phyloP scores from a whole-genome alignment of 1,139 yeast genomes.

The Yamadazyma triangularis region DNA sequence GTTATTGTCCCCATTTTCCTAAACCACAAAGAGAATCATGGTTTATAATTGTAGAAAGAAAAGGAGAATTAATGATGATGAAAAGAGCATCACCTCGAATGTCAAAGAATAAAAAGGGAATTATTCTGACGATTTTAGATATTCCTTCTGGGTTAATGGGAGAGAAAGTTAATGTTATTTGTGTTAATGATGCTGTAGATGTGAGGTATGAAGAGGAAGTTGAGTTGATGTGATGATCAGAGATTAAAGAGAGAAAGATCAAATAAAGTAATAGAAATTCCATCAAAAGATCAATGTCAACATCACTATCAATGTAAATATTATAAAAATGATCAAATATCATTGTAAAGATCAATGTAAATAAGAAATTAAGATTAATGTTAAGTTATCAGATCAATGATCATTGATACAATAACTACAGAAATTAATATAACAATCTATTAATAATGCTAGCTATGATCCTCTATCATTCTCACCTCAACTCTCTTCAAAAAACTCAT shows the following conservation, averaged over 20 bases:
- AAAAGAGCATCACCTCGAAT: conserved; percentile 65
- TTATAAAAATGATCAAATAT: too few species aligned
- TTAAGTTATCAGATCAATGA: too few species aligned
- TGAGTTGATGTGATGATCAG: conserved; percentile 4
- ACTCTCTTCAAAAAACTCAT: conserved; percentile 44
- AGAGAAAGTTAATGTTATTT: conserved; percentile 35
- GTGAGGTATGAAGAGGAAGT: conserved; percentile 28
- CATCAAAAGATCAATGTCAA: too few species aligned
- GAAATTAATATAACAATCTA: too few species aligned
- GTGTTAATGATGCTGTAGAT: conserved; percentile 68
- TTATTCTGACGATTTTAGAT: conserved; percentile 38
- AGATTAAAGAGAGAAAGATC: too few species aligned
- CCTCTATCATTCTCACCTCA: too few species aligned
- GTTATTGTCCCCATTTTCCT: conserved; percentile 79
- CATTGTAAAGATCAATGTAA: too few species aligned
- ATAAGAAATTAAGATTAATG: too few species aligned
- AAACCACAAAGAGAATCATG: conserved; percentile 92
- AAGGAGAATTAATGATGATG: conserved; percentile 48
- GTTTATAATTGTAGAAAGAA: conserved; percentile 68
- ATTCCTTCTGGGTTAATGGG: conserved; percentile 50
- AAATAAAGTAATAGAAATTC: too few species aligned
- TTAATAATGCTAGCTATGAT: too few species aligned
- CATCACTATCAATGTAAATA: too few species aligned
- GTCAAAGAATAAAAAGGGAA: conserved; percentile 41
- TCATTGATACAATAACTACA: too few species aligned